Evolutionary conservation across 169 alveolate genomes (phyloP).

Genomic region (Cryptosporidium ubiquitum): DNA sequence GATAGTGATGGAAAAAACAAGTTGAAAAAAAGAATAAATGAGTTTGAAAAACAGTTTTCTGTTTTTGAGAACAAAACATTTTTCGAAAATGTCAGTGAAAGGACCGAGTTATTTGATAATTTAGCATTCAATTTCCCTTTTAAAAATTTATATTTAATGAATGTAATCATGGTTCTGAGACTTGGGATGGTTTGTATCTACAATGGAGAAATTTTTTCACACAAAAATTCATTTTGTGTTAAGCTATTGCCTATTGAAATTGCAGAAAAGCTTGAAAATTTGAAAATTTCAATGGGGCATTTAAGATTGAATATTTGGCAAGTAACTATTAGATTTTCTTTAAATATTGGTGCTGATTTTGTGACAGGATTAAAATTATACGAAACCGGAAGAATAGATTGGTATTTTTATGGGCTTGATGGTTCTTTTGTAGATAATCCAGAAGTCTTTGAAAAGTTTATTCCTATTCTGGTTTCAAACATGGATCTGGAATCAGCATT

Average conservation of each 20-base stretch:
- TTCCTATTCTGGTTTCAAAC: conserved; percentile 1
- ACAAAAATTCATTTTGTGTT: background rate
- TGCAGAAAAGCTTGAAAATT: background rate
- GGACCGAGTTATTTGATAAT: conserved; percentile 9
- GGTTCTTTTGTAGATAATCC: background rate
- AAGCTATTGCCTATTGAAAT: background rate
- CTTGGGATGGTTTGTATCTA: conserved; percentile 11
- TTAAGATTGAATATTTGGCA: conserved; percentile 22
- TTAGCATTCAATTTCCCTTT: conserved; percentile 53
- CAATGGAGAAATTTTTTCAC: background rate
- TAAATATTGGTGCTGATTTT: background rate
- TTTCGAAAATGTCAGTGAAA: background rate
- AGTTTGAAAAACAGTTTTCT: background rate
- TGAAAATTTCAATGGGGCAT: background rate
- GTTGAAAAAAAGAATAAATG: background rate
- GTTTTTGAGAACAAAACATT: background rate
- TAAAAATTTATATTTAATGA: background rate
- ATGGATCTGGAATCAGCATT: background rate
- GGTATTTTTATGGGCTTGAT: background rate
- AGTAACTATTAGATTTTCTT: background rate
- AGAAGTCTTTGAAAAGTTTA: background rate
- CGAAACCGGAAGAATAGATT: conserved; percentile 48
- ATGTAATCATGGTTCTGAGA: background rate
- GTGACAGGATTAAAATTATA: background rate
- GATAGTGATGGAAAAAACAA: background rate